Base-by-base conservation (phyloP, 73 alveolate species). In the Paramecium tetraurelia region DNA sequence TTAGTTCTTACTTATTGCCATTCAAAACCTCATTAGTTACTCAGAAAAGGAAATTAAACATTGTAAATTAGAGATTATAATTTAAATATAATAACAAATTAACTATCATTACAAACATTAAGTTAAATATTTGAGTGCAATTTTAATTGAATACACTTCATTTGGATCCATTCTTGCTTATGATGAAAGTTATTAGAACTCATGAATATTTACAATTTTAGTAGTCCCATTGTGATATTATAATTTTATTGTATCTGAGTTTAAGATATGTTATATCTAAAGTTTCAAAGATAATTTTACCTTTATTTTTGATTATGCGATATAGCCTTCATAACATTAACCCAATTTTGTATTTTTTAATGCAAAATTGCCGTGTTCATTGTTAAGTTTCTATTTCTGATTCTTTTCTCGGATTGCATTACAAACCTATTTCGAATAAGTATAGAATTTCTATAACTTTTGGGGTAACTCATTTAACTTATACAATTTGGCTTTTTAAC, bases 351-450 rank as follows among this genome's bases (percentile, higher is more conserved):
- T 48, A 80, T 46, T 80, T 43, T 80, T 80, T 44, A 80, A 38
- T 40, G 43, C 70, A 44, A 80, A 80, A 44, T 44, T 48, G 21
- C 90, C 90, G 24, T 80, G 75, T 24, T 80, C 90, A 80, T 80
- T 80, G 7, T 40, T 22, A 24, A 80, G 46, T 48, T 80, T 80
- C 12, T 41, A 24, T 80, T 80, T 80, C 9, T 44, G 16, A 80
- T 46, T 80, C 12, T 63, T 80, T 43, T 80, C 90, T 80, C 90
- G 21, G 33, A 80, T 80, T 24, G 90, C 90, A 41, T 80, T 80
- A 24, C 90, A 80, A 2, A 80, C 90, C 22, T 80, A 44, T 80
- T 80, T 80, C 5, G 90, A 80, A 46, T 80, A 80, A 21, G 57
- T 41, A 46, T 80, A 80, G 33, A 80, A 80, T 46, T 80, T 80